phyloP scores from a whole-genome alignment of 1,284 basidiomycete species.

The Rhodotorula mucilaginosa region DNA sequence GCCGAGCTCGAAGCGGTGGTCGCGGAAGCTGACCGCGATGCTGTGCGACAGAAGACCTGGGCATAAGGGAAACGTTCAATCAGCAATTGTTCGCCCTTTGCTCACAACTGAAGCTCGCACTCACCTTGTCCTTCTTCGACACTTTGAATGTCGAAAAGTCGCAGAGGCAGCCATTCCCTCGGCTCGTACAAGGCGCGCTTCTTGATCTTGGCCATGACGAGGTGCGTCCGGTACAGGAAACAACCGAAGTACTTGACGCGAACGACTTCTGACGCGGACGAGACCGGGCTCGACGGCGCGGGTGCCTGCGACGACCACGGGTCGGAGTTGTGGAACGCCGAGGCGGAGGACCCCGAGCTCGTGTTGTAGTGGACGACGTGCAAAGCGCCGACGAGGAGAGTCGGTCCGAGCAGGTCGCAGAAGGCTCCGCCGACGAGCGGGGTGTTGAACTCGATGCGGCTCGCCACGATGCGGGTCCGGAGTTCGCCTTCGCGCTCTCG shows the following conservation, averaged over 20 bases:
- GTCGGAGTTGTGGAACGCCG: neutral
- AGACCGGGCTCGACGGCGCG: neutral
- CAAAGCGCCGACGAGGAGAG: conserved; percentile 40
- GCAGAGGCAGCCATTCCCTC: conserved; percentile 76
- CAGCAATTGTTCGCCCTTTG: neutral
- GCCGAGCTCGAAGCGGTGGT: conserved; percentile 75
- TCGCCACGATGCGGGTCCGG: conserved; percentile 38
- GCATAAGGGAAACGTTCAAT: conserved; percentile 7
- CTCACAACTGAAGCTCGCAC: neutral
- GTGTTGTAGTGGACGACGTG: conserved; percentile 32
- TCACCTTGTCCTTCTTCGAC: conserved; percentile 43
- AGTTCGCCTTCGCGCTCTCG: conserved; percentile 39
- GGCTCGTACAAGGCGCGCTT: conserved; percentile 77
- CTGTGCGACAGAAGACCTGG: conserved; percentile 73
- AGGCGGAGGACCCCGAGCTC: too few species aligned
- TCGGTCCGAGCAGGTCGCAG: conserved; percentile 39
- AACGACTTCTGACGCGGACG: conserved; percentile 40
- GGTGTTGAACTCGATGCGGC: conserved; percentile 41
- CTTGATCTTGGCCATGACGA: conserved; percentile 78
- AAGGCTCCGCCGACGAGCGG: conserved; percentile 29
- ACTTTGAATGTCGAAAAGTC: conserved; percentile 42
- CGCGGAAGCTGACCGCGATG: conserved; percentile 66
- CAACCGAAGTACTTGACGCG: conserved; percentile 53
- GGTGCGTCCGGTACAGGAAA: conserved; percentile 80
- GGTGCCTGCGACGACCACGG: neutral